Conservation (phyloP, 2,329 filamentous ascomycete genomes). For the Ilyonectria destructans region DNA sequence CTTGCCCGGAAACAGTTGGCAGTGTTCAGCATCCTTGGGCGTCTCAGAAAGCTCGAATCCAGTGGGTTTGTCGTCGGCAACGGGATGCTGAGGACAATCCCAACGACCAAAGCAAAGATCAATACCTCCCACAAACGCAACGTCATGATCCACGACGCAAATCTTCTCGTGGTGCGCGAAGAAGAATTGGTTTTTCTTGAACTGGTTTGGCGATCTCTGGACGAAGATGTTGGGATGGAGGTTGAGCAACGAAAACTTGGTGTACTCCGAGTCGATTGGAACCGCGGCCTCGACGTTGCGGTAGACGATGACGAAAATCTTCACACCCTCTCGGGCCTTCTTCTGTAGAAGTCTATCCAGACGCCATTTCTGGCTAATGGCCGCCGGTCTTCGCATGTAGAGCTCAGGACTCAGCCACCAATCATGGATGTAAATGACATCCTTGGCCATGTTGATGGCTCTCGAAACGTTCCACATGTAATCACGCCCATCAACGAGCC, state of each 20-base stretch:
- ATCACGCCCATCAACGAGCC: constrained; percentile 96
- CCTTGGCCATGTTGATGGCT: constrained; percentile 96
- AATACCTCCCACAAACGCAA: constrained; percentile 95
- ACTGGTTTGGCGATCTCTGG: constrained; percentile 95
- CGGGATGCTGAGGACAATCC: constrained; percentile 94
- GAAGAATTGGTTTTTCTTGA: constrained; percentile 99
- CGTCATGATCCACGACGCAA: constrained; percentile 95
- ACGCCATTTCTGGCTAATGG: constrained; percentile 98
- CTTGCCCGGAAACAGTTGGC: constrained; percentile 96
- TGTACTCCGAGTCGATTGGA: constrained; percentile 98
- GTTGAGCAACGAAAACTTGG: constrained; percentile 95
- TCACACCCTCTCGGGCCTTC: constrained; percentile 95
- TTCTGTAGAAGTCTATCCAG: constrained; percentile 93
- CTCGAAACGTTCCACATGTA: constrained; percentile 99
- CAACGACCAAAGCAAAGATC: constrained; percentile 97
- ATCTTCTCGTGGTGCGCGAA: constrained; percentile 99
- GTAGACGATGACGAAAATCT: constrained; percentile 98
- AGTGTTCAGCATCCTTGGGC: constrained; percentile 93
- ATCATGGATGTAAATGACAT: constrained; percentile 99
- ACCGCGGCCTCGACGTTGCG: constrained; percentile 97
- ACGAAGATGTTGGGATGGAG: constrained; percentile 97
- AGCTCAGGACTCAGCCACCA: constrained; percentile 99
- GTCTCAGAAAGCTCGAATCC: constrained; percentile 86
- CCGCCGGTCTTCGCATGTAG: constrained; percentile 93
- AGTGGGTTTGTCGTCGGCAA: constrained; percentile 94